Evolutionary conservation across 805 yeast species (phyloP).

Genomic region (Zygosaccharomyces gambellarensis): DNA sequence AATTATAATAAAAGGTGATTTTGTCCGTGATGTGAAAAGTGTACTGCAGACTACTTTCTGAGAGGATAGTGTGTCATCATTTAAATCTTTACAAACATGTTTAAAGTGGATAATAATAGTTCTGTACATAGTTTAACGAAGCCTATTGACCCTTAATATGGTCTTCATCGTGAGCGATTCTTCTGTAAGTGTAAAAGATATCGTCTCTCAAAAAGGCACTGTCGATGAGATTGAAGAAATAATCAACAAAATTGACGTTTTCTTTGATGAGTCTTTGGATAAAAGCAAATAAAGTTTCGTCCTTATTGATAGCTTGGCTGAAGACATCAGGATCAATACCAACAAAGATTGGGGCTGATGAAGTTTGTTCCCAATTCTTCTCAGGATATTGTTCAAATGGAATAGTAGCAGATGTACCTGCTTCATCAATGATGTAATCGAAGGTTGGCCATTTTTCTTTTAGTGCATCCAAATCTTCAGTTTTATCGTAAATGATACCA

Average conservation of each 20-base stretch:
- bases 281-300: slow-evolving; percentile 16
- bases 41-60: slow-evolving; percentile 19
- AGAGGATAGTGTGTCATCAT: not conserved
- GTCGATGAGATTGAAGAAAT: slow-evolving; percentile 16
- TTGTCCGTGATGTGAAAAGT: slow-evolving; percentile 34
- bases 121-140: slow-evolving; percentile 15
- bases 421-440: slow-evolving; percentile 46
- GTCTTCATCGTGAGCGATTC: slow-evolving; percentile 1
- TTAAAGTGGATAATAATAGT: not conserved
- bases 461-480: slow-evolving; percentile 49
- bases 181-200: slow-evolving; percentile 30
- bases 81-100: not conserved
- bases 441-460: slow-evolving; percentile 42
- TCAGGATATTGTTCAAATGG: slow-evolving; percentile 24
- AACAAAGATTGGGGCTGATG: slow-evolving; percentile 37
- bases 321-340: slow-evolving; percentile 37
- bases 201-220: slow-evolving; percentile 24
- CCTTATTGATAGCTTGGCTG: slow-evolving; percentile 16
- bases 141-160: slow-evolving; percentile 1
- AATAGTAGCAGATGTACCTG: slow-evolving; percentile 9
- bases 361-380: slow-evolving; percentile 42
- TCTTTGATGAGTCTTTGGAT: slow-evolving; percentile 13
- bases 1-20: slow-evolving; percentile 50
- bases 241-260: slow-evolving; percentile 6
- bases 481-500: slow-evolving; percentile 60